Percentiles rank a stretch among this genome's conserved stretches.
Conservation (phyloP, 164 flowering plant species). For the Tetracentron sinense region DNA sequence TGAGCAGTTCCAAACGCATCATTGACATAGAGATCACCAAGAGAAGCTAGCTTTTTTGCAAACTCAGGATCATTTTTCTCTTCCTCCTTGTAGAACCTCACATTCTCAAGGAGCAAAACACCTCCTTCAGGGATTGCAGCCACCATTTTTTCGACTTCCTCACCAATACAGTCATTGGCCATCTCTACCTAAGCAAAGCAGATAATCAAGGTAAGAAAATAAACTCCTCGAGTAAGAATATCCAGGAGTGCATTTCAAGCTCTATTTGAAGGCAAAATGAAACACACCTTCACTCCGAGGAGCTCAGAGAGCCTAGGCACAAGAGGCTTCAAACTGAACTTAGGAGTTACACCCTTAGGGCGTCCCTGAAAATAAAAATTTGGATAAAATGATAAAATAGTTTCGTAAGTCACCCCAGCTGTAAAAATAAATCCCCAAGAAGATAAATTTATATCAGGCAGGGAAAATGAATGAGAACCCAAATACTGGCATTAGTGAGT, state of each 20-base stretch:
- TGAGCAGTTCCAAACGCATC: constrained; percentile 92
- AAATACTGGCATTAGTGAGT: too few relatives aligned
- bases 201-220: neutral
- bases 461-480: too few relatives aligned
- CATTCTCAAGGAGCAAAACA: constrained; percentile 80
- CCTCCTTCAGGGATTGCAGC: constrained; percentile 70
- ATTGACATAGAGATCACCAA: constrained; percentile 79
- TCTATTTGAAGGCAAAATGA: neutral
- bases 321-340: constrained; percentile 82
- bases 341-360: constrained; percentile 84
- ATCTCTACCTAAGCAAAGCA: constrained; percentile 49
- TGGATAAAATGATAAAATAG: neutral
- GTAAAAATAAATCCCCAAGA: neutral
- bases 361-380: constrained; percentile 51
- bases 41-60: constrained; percentile 75
- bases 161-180: constrained; percentile 80
- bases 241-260: neutral
- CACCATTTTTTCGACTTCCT: constrained; percentile 68
- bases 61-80: constrained; percentile 92
- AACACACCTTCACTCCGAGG: constrained; percentile 58
- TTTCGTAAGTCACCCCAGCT: neutral
- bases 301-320: constrained; percentile 82
- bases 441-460: too few relatives aligned
- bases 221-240: neutral
- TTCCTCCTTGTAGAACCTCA: constrained; percentile 82